phyloP scores from a whole-genome alignment of 73 alveolate genomes.

The Paramecium biaurelia region DNA sequence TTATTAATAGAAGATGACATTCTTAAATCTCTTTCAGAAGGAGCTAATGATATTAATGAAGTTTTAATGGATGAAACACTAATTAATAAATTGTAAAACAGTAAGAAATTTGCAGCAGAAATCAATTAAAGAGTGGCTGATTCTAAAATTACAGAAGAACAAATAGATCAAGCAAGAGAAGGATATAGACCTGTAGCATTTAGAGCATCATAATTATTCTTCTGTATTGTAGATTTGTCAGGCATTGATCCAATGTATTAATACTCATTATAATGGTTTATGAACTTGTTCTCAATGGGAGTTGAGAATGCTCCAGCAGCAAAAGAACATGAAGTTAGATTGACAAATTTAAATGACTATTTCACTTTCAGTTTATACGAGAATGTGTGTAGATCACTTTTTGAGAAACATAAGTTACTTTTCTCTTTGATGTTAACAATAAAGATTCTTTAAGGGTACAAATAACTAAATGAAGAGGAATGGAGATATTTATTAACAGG shows the following conservation, averaged over 20 bases:
- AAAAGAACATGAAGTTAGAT: constrained; percentile 92
- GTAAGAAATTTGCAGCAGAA: constrained; percentile 96
- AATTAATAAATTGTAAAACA: constrained; percentile 91
- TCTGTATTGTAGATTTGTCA: constrained; percentile 98
- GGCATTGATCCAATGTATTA: constrained; percentile 85
- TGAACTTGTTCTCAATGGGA: constrained; percentile 96
- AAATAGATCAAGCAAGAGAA: constrained; percentile 97
- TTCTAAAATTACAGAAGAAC: constrained; percentile 95
- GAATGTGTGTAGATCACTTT: constrained; percentile 98
- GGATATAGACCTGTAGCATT: constrained; percentile 99
- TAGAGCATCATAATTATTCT: constrained; percentile 98
- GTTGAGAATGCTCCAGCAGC: constrained; percentile 98
- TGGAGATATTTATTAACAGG: constrained; percentile 71
- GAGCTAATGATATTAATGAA: constrained; percentile 93
- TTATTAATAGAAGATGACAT: constrained; percentile 96
- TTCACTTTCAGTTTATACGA: constrained; percentile 97
- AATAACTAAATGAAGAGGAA: constrained; percentile 70
- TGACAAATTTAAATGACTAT: constrained; percentile 88
- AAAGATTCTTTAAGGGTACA: constrained; percentile 87
- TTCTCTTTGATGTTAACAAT: constrained; percentile 96
- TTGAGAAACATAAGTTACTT: constrained; percentile 97
- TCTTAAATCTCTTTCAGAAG: constrained; percentile 91
- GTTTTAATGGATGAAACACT: constrained; percentile 96
- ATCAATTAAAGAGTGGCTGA: constrained; percentile 94
- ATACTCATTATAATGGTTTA: constrained; percentile 69